These are phyloP conservation scores for Dipodascus albidus DNA, from an alignment of 805 yeast genomes.

Conservation along the genomic window DNA sequence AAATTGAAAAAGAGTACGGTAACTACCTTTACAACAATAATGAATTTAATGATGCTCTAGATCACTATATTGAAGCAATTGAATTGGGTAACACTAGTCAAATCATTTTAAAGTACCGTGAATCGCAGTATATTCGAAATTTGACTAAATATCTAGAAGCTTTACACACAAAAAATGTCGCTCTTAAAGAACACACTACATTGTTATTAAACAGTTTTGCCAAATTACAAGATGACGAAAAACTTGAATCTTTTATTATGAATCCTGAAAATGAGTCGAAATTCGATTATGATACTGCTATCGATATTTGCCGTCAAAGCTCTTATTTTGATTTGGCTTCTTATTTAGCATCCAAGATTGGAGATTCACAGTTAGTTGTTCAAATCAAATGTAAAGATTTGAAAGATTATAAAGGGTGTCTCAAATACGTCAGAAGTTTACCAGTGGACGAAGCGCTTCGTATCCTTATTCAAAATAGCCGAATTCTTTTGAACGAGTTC, in stretches of 20 bases:
- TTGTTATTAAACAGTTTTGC: slow-evolving; percentile 69
- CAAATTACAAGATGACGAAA: slow-evolving; percentile 51
- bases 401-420: slow-evolving; percentile 44
- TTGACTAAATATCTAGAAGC: slow-evolving; percentile 54
- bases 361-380: slow-evolving; percentile 64
- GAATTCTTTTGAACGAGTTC: slow-evolving; percentile 46
- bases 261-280: slow-evolving; percentile 25
- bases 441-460: slow-evolving; percentile 68
- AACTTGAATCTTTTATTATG: slow-evolving; percentile 45
- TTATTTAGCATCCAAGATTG: slow-evolving; percentile 53
- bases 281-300: slow-evolving; percentile 58
- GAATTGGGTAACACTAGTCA: slow-evolving; percentile 54
- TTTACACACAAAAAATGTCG: slow-evolving; percentile 40
- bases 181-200: slow-evolving; percentile 75
- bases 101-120: slow-evolving; percentile 68
- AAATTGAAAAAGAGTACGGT: slow-evolving; percentile 50
- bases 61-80: slow-evolving; percentile 57
- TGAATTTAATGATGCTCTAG: slow-evolving; percentile 57
- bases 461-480: slow-evolving; percentile 56
- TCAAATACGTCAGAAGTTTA: slow-evolving; percentile 55
- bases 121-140: slow-evolving; percentile 56
- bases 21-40: slow-evolving; percentile 59
- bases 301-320: slow-evolving; percentile 62
- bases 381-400: slow-evolving; percentile 62
- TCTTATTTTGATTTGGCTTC: slow-evolving; percentile 59